These are phyloP conservation scores for Glaciozyma martinii DNA, from an alignment of 768 basidiomycete species.

Conservation along the genomic window DNA sequence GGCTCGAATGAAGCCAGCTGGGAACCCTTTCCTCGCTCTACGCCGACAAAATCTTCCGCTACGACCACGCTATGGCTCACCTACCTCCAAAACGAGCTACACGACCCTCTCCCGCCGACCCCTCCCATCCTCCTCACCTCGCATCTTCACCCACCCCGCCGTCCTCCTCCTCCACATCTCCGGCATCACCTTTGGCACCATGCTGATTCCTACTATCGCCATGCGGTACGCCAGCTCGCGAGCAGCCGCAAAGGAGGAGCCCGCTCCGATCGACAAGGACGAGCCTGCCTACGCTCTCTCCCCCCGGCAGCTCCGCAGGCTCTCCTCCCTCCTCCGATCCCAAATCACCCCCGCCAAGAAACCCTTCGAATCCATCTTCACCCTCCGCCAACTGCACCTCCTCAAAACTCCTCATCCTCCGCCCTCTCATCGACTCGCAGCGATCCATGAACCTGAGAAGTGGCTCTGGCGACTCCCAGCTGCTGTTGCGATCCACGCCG, in stretches of 20 bases:
- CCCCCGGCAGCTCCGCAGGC: not conserved
- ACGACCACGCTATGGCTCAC: not conserved
- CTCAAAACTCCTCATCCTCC: slow-evolving; percentile 7
- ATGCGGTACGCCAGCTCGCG: slow-evolving; percentile 2
- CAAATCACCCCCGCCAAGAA: not conserved
- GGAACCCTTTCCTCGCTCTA: no score
- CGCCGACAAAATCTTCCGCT: not conserved
- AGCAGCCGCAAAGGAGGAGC: not conserved
- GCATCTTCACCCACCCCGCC: no score
- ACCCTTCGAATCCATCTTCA: slow-evolving; percentile 23
- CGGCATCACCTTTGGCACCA: slow-evolving; percentile 9
- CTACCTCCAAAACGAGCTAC: not conserved
- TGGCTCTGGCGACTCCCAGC: slow-evolving; percentile 29
- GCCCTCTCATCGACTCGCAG: not conserved
- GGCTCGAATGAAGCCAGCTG: no score
- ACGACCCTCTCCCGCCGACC: slow-evolving; percentile 5
- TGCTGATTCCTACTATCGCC: slow-evolving; percentile 18
- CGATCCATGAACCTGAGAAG: slow-evolving; percentile 8
- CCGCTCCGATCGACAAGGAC: no score
- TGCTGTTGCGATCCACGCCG: slow-evolving; percentile 13
- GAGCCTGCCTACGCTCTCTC: not conserved
- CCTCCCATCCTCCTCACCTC: not conserved
- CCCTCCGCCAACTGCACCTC: slow-evolving; percentile 26
- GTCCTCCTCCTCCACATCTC: slow-evolving; percentile 22
- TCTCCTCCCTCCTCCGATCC: slow-evolving; percentile 1